A percentile compares a stretch with the other conserved stretches of the same genome.
Conservation (phyloP, 495 filamentous ascomycete genomes). For the Aspergillus egyptiacus region DNA sequence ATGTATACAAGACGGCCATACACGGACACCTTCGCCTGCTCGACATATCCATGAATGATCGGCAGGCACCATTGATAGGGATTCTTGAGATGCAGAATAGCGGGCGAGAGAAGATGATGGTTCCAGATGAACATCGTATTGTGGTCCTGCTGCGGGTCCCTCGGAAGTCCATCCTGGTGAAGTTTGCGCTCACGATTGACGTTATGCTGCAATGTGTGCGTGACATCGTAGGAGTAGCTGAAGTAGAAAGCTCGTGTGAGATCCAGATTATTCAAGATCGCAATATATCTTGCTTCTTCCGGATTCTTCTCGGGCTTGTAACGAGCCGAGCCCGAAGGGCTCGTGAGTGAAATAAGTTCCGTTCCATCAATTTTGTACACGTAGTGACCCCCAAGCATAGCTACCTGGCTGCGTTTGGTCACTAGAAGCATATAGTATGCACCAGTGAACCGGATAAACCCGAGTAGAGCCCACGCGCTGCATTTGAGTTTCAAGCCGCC, state of each 20-base stretch:
- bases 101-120: constrained; percentile 76
- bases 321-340: constrained; percentile 47
- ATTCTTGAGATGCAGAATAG: constrained; percentile 60
- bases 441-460: constrained; percentile 92
- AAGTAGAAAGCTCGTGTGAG: constrained; percentile 91
- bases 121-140: constrained; percentile 99
- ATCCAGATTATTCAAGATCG: constrained; percentile 86
- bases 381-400: constrained; percentile 93
- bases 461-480: constrained; percentile 87
- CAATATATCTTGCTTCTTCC: constrained; percentile 83
- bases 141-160: constrained; percentile 56
- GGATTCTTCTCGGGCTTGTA: constrained; percentile 74
- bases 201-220: constrained; percentile 86
- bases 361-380: constrained; percentile 95
- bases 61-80: constrained; percentile 95
- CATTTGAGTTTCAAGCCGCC: constrained; percentile 89
- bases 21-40: constrained; percentile 78
- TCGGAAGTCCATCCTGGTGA: constrained; percentile 55
- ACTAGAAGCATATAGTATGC: constrained; percentile 97
- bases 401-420: constrained; percentile 92
- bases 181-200: constrained; percentile 73
- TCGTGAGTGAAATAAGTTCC: constrained; percentile 80
- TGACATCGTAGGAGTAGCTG: constrained; percentile 97
- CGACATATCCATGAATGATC: constrained; percentile 92
- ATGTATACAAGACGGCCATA: constrained; percentile 85